Conservation (phyloP, 208 protist genomes). For the Trypanosoma caninum region DNA sequence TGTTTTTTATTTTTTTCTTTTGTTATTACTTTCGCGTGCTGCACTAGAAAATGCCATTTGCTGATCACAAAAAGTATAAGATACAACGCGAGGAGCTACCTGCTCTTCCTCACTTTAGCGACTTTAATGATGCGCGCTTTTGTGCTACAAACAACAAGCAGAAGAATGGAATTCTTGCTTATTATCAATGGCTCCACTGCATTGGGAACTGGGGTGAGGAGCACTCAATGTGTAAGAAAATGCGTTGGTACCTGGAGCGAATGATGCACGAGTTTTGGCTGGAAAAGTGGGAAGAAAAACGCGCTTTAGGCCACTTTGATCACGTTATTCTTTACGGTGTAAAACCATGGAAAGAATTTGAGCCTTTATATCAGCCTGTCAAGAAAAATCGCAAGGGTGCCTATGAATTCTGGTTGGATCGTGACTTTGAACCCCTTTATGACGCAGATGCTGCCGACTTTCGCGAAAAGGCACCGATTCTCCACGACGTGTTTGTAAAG, state of each 20-base stretch:
- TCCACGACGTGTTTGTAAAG: slow-evolving; percentile 87
- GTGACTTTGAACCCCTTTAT: slow-evolving; percentile 83
- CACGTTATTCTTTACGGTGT: slow-evolving; percentile 83
- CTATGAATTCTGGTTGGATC: slow-evolving; percentile 89
- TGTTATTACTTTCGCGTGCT: background rate
- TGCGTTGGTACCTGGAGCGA: slow-evolving; percentile 87
- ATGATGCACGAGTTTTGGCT: slow-evolving; percentile 88
- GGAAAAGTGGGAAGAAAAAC: slow-evolving; percentile 90
- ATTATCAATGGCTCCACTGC: slow-evolving; percentile 91
- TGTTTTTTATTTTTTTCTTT: slow-evolving; percentile 3
- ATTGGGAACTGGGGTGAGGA: slow-evolving; percentile 91
- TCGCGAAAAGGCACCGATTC: slow-evolving; percentile 82
- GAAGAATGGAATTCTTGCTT: slow-evolving; percentile 87
- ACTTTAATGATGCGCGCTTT: slow-evolving; percentile 86
- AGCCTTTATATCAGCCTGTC: slow-evolving; percentile 87
- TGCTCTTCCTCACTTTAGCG: slow-evolving; percentile 76
- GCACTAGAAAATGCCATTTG: slow-evolving; percentile 68
- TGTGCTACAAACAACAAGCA: slow-evolving; percentile 66
- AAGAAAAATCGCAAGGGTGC: slow-evolving; percentile 88
- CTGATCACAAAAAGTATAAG: slow-evolving; percentile 81
- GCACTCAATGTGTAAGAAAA: slow-evolving; percentile 92
- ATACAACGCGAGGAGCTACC: slow-evolving; percentile 82
- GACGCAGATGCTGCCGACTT: slow-evolving; percentile 72
- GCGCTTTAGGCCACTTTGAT: slow-evolving; percentile 84
- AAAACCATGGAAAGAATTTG: slow-evolving; percentile 89